Evolutionary conservation across 2,329 filamentous ascomycete species (phyloP).

Genomic region (Penicillium sp.): DNA sequence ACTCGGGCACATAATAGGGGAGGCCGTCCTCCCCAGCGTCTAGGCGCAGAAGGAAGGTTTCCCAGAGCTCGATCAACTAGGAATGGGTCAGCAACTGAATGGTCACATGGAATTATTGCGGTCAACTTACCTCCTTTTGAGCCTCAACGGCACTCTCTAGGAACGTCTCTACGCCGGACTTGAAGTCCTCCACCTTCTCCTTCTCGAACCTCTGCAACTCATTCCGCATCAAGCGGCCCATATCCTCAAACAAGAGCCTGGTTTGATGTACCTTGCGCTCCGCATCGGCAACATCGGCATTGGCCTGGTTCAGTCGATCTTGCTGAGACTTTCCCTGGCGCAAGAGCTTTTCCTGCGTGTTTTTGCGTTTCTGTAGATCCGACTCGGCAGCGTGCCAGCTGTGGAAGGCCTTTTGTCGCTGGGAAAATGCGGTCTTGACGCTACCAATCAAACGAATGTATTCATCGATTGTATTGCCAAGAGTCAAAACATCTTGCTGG

Average conservation of each 20-base stretch:
- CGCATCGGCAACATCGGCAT: conserved; percentile 90
- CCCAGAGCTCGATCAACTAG: conserved; percentile 88
- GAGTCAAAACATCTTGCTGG: conserved; percentile 92
- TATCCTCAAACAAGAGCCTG: conserved; percentile 89
- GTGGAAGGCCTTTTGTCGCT: conserved; percentile 94
- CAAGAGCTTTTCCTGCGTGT: conserved; percentile 89
- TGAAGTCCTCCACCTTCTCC: conserved; percentile 99
- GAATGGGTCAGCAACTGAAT: conserved; percentile 36
- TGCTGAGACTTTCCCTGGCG: conserved; percentile 94
- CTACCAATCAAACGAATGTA: conserved; percentile 96
- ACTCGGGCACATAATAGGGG: conserved; percentile 44
- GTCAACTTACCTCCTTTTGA: conserved; percentile 82
- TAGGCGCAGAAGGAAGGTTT: conserved; percentile 94
- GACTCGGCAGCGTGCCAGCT: conserved; percentile 90
- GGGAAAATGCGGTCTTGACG: conserved; percentile 88
- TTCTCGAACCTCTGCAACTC: conserved; percentile 93
- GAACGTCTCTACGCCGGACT: conserved; percentile 96
- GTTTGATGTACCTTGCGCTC: conserved; percentile 92
- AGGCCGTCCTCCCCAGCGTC: conserved; percentile 85
- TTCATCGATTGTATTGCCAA: conserved; percentile 97
- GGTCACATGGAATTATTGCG: neutral
- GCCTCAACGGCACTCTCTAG: conserved; percentile 95
- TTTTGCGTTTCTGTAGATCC: conserved; percentile 85
- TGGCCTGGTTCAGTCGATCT: conserved; percentile 88
- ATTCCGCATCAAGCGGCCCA: conserved; percentile 87